phyloP scores from a whole-genome alignment of 129 eudicot species.

The Arctium minus region DNA sequence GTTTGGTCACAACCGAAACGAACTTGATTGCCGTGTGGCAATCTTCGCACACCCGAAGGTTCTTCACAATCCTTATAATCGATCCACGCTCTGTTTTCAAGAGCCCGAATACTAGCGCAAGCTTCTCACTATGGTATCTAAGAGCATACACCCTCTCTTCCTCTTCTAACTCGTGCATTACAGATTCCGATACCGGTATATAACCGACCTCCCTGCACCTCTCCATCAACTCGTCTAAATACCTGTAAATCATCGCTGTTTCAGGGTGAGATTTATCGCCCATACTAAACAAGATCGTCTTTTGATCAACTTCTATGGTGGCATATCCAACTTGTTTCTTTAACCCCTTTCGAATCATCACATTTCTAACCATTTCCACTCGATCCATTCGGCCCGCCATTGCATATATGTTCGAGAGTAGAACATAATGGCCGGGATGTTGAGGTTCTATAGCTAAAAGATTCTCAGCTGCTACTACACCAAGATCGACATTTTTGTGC shows the following conservation, averaged over 20 bases:
- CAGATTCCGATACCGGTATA: constrained; percentile 42
- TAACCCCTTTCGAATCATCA: constrained; percentile 55
- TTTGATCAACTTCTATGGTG: constrained; percentile 54
- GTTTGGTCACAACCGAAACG: constrained; percentile 35
- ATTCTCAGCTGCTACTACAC: constrained; percentile 51
- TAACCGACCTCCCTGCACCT: constrained; percentile 45
- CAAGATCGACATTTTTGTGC: constrained; percentile 55
- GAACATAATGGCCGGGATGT: constrained; percentile 58
- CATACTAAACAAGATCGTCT: constrained; percentile 49
- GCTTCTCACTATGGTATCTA: constrained; percentile 64
- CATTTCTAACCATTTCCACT: constrained; percentile 46
- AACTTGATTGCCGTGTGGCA: constrained; percentile 58
- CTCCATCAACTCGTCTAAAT: constrained; percentile 53
- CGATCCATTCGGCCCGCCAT: constrained; percentile 60
- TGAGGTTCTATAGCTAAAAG: constrained; percentile 52
- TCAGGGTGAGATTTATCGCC: constrained; percentile 60
- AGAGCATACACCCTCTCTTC: constrained; percentile 59
- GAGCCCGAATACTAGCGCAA: constrained; percentile 61
- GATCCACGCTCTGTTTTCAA: constrained; percentile 35
- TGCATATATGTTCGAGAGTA: constrained; percentile 57
- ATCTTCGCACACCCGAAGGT: constrained; percentile 72
- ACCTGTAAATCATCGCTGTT: constrained; percentile 33
- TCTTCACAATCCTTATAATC: constrained; percentile 52
- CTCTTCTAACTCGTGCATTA: constrained; percentile 66
- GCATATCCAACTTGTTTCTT: constrained; percentile 68